phyloP scores from a whole-genome alignment of 805 yeast genomes.

The Saccharomycopsis malanga region DNA sequence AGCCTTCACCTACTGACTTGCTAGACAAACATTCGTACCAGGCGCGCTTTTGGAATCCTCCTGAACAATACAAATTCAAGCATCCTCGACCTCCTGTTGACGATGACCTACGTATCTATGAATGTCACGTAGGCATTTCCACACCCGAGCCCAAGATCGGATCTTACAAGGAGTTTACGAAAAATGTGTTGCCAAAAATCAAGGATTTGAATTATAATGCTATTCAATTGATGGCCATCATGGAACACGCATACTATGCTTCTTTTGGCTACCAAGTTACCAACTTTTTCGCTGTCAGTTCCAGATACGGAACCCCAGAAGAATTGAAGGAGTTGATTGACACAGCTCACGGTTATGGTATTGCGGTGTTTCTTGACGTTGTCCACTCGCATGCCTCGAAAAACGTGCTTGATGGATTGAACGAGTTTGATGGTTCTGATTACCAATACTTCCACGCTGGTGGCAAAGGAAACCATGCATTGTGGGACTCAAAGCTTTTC shows the following conservation, averaged over 20 bases:
- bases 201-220: conserved; percentile 84
- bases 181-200: conserved; percentile 75
- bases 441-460: conserved; percentile 89
- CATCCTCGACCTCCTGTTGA: conserved; percentile 55
- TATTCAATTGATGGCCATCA: conserved; percentile 92
- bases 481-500: conserved; percentile 96
- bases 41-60: conserved; percentile 79
- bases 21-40: conserved; percentile 45
- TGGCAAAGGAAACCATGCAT: conserved; percentile 77
- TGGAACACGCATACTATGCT: conserved; percentile 99
- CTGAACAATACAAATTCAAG: conserved; percentile 48
- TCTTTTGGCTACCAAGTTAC: conserved; percentile 97
- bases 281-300: conserved; percentile 81
- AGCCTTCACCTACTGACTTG: conserved; percentile 40
- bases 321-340: conserved; percentile 87
- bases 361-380: conserved; percentile 79
- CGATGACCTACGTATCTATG: conserved; percentile 67
- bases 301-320: conserved; percentile 93
- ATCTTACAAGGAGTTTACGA: conserved; percentile 76
- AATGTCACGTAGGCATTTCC: conserved; percentile 93
- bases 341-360: conserved; percentile 83
- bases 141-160: conserved; percentile 85
- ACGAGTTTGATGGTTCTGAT: conserved; percentile 91
- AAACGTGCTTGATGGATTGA: conserved; percentile 89
- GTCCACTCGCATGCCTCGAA: conserved; percentile 96